These are phyloP conservation scores for Pseudozyma hubeiensis DNA, from an alignment of 1,284 basidiomycete genomes.

Conservation along the genomic window DNA sequence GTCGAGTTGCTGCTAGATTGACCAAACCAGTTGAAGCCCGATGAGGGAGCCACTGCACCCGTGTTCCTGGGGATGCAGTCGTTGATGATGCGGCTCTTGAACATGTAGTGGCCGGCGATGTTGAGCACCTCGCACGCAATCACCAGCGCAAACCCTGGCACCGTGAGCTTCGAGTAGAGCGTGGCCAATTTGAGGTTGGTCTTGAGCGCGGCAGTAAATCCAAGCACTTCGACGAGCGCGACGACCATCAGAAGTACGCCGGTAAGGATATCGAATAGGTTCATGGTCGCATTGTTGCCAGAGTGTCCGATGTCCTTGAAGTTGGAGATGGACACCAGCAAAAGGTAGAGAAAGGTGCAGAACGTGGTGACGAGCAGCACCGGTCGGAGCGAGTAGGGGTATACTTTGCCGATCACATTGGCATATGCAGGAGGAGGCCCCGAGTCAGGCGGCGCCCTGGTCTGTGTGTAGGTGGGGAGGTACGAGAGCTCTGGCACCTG, in stretches of 20 bases:
- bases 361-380: constrained; percentile 58
- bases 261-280: constrained; percentile 46
- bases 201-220: constrained; percentile 49
- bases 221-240: constrained; percentile 50
- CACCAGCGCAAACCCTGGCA: constrained; percentile 44
- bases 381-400: constrained; percentile 57
- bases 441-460: constrained; percentile 42
- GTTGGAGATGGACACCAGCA: constrained; percentile 44
- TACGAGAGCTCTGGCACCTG: constrained; percentile 39
- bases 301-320: constrained; percentile 36
- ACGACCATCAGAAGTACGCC: constrained; percentile 47
- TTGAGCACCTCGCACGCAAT: constrained; percentile 52
- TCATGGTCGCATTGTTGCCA: constrained; percentile 48
- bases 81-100: constrained; percentile 50
- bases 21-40: constrained; percentile 30
- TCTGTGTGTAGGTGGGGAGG: constrained; percentile 44
- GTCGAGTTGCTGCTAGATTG: constrained; percentile 14
- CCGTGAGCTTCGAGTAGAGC: constrained; percentile 35
- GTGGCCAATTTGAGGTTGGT: constrained; percentile 37
- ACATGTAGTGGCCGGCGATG: constrained; percentile 50
- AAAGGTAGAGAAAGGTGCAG: constrained; percentile 55
- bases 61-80: constrained; percentile 53
- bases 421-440: constrained; percentile 54
- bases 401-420: constrained; percentile 48
- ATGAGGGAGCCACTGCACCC: constrained; percentile 17